Conservation (phyloP, 1,284 basidiomycete genomes). For the Moesziomyces aphidis region DNA sequence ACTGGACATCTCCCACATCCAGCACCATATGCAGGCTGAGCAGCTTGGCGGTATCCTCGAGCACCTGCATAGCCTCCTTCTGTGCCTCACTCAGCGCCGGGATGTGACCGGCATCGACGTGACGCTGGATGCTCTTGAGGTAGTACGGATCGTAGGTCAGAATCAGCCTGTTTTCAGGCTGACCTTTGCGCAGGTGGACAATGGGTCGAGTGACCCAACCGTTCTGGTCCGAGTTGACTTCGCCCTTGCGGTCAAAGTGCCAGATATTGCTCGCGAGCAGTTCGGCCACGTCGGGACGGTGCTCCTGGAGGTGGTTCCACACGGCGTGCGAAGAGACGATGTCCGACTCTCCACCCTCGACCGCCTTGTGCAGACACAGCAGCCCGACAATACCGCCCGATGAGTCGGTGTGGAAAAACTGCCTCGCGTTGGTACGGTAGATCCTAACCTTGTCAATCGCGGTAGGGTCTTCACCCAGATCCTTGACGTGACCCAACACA, state of each 20-base stretch:
- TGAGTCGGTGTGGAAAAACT: constrained; percentile 69
- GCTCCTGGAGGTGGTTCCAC: constrained; percentile 69
- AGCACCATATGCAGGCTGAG: constrained; percentile 70
- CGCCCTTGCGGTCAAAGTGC: constrained; percentile 64
- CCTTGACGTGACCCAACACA: constrained; percentile 70
- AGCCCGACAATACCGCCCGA: constrained; percentile 69
- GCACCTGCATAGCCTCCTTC: constrained; percentile 68
- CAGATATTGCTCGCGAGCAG: constrained; percentile 63
- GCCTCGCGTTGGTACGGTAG: constrained; percentile 69
- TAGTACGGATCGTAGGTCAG: constrained; percentile 64
- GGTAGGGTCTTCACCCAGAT: constrained; percentile 70
- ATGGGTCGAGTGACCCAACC: constrained; percentile 50
- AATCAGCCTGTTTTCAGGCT: constrained; percentile 48
- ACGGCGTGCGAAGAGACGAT: constrained; percentile 69
- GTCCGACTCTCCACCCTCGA: constrained; percentile 70
- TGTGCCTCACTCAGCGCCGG: constrained; percentile 67
- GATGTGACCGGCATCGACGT: constrained; percentile 68
- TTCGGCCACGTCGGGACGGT: constrained; percentile 69
- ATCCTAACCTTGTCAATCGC: constrained; percentile 70
- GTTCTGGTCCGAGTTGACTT: constrained; percentile 37
- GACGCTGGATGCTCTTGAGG: constrained; percentile 55
- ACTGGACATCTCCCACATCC: constrained; percentile 68
- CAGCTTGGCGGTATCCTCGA: constrained; percentile 69
- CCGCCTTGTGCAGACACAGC: constrained; percentile 69
- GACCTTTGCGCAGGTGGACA: constrained; percentile 40